These are phyloP conservation scores for Trichoderma lentiforme DNA, from an alignment of 2,329 filamentous ascomycete species.

Conservation along the genomic window DNA sequence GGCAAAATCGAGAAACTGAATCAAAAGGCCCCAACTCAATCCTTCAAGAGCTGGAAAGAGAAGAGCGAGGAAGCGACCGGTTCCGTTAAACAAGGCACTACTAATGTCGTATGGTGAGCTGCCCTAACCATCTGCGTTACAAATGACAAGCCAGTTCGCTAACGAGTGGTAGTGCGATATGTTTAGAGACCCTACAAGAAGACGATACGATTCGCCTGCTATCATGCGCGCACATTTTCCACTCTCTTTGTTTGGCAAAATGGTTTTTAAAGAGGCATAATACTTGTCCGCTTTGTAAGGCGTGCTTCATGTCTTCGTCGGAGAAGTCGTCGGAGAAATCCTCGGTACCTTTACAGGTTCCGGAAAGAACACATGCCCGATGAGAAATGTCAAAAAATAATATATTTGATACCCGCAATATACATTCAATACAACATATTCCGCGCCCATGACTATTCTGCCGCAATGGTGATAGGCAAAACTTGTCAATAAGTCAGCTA, in stretches of 20 bases:
- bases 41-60: slow-evolving; percentile 7
- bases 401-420: neutral
- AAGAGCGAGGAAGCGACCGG: neutral
- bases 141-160: neutral
- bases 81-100: neutral
- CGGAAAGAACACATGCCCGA: neutral
- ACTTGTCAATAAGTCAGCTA: neutral
- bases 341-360: neutral
- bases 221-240: slow-evolving; percentile 22
- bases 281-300: slow-evolving; percentile 23
- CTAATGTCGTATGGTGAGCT: neutral
- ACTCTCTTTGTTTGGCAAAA: slow-evolving; percentile 20
- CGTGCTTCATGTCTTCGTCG: slow-evolving; percentile 1
- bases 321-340: neutral
- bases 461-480: neutral
- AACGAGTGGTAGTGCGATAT: slow-evolving; percentile 20
- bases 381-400: neutral
- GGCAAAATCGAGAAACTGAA: neutral
- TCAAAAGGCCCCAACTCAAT: neutral
- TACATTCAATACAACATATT: neutral
- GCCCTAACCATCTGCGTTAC: no score
- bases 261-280: slow-evolving; percentile 23
- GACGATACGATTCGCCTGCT: slow-evolving; percentile 20
- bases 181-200: slow-evolving; percentile 20
- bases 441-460: neutral